Percentiles rank a stretch among this genome's conserved stretches.
phyloP scores from a whole-genome alignment of 2,329 filamentous ascomycete genomes.

The Alternaria sp. region DNA sequence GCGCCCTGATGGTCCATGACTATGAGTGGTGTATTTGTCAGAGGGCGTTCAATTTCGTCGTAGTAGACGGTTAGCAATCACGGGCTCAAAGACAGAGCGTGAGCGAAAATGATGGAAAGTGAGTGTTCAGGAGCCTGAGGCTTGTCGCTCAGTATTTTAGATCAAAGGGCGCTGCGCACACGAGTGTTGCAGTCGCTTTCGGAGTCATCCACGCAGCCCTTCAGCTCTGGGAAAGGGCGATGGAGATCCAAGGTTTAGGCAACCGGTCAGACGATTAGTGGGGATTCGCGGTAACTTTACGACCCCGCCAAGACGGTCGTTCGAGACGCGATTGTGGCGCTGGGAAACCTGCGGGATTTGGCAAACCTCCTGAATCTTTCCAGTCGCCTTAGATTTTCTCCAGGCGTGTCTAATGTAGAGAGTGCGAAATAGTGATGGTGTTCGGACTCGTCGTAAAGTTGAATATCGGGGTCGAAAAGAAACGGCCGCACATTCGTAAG shows the following conservation, averaged over 20 bases:
- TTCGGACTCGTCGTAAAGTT: not conserved
- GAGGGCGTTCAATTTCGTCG: slow-evolving; percentile 24
- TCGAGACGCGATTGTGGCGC: not conserved
- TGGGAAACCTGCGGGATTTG: not conserved
- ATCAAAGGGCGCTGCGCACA: slow-evolving; percentile 28
- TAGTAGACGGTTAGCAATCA: slow-evolving; percentile 25
- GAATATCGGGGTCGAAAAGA: not conserved
- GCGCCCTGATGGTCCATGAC: slow-evolving; percentile 36
- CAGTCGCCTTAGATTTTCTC: not conserved
- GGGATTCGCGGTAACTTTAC: slow-evolving; percentile 14
- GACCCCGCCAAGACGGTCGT: slow-evolving; percentile 7
- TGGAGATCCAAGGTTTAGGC: slow-evolving; percentile 14
- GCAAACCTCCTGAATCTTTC: not conserved
- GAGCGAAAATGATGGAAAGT: slow-evolving; percentile 36
- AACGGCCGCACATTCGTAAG: slow-evolving; percentile 5
- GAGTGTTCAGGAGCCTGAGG: slow-evolving; percentile 42
- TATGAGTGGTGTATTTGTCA: slow-evolving; percentile 18
- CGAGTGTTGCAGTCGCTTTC: slow-evolving; percentile 8
- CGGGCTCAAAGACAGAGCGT: slow-evolving; percentile 19
- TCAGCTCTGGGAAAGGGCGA: slow-evolving; percentile 21
- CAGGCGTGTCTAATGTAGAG: not conserved
- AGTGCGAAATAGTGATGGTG: not conserved
- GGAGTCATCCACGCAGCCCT: slow-evolving; percentile 29
- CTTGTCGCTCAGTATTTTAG: slow-evolving; percentile 33
- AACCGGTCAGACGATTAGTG: slow-evolving; percentile 22